A percentile compares a stretch with the other conserved stretches of the same genome.
Conservation (phyloP, 129 eudicot species). For the Heracleum sosnowskyi region DNA sequence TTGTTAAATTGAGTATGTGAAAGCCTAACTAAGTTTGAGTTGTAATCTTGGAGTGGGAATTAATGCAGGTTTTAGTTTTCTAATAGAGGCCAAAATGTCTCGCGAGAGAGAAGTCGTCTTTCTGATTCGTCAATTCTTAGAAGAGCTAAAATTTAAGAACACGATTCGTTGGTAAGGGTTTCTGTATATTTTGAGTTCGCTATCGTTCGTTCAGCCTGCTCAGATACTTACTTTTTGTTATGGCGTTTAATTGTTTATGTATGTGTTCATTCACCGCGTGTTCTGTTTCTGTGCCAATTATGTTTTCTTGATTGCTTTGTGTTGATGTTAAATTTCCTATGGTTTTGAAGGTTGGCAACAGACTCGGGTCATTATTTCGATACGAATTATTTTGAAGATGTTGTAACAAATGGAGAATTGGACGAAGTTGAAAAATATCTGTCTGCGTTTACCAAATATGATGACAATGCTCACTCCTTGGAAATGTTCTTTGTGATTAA, state of each 20-base stretch:
- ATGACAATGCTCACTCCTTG: not conserved
- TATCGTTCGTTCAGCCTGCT: too few relatives aligned
- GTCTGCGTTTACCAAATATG: constrained; percentile 8
- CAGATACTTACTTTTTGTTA: not conserved
- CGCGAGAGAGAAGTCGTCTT: not conserved
- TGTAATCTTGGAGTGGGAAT: not conserved
- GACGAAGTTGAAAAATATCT: constrained; percentile 6
- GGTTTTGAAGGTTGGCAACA: constrained; percentile 9
- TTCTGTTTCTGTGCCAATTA: too few relatives aligned
- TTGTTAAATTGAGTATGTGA: not conserved
- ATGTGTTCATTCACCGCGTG: too few relatives aligned
- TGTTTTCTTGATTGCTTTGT: too few relatives aligned
- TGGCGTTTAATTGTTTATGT: too few relatives aligned
- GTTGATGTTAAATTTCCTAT: too few relatives aligned
- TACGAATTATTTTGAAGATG: constrained; percentile 10
- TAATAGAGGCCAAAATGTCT: not conserved
- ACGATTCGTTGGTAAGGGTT: not conserved
- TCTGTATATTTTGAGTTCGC: too few relatives aligned
- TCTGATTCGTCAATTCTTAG: not conserved
- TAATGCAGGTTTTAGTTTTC: not conserved
- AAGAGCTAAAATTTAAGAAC: not conserved
- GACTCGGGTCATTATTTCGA: constrained; percentile 6
- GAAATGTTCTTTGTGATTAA: constrained; percentile 9
- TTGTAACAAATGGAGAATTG: not conserved
- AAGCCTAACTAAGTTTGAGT: not conserved